These are phyloP conservation scores for Monilinia aucupariae DNA, from an alignment of 2,329 filamentous ascomycete genomes.

Conservation along the genomic window DNA sequence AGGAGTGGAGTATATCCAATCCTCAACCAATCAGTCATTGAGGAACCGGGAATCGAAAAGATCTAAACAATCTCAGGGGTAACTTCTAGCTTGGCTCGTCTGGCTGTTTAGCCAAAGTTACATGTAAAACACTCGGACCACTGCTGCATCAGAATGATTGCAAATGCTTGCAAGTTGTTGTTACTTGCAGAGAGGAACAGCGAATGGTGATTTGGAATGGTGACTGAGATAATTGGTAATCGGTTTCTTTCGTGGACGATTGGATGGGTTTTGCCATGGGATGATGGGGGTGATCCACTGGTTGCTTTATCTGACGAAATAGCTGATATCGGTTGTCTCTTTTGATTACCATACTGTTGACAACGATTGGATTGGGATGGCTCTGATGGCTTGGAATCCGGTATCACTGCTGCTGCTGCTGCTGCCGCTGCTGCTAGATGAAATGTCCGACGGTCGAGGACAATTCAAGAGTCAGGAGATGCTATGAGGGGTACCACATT, in stretches of 20 bases:
- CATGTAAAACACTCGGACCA: neutral
- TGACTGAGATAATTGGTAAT: neutral
- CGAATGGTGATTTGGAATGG: neutral
- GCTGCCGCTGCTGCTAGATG: no score
- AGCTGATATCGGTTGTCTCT: neutral
- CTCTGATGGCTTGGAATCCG: neutral
- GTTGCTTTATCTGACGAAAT: neutral
- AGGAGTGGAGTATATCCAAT: neutral
- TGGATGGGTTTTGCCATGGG: neutral
- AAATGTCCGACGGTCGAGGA: no score
- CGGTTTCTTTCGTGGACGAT: neutral
- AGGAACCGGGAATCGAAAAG: neutral
- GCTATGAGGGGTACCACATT: neutral
- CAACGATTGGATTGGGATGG: neutral
- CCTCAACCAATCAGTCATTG: neutral
- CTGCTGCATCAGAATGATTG: constrained; percentile 5
- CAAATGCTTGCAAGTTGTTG: neutral
- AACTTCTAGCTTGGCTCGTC: neutral
- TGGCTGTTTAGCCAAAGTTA: neutral
- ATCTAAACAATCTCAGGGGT: constrained; percentile 5
- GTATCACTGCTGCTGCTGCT: no score
- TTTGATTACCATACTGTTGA: neutral
- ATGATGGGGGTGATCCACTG: neutral
- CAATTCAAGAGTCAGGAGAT: neutral
- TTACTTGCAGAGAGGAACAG: neutral